Evolutionary conservation across 192 early-diverging fungal genomes (phyloP), one percentile per base, ranked within the genome.

Genomic region (Phycomyces nitens): DNA sequence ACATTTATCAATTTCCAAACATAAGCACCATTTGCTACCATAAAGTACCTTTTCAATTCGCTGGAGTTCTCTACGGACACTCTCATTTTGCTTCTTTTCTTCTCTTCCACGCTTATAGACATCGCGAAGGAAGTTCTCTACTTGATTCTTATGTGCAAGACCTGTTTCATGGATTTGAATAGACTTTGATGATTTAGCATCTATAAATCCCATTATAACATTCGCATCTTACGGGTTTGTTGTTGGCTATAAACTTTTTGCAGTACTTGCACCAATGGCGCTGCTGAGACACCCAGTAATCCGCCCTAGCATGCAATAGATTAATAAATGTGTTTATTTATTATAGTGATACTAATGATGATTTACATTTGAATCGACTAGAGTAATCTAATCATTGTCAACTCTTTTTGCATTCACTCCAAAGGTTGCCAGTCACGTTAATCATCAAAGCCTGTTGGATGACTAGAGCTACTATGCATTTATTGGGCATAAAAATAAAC

Each of bases 191-290:
- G 5, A 14, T 55, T 27, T 40, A n/a, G 11, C 10, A 34, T 52
- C 12, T 47, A 11, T 6, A 47, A 12, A 3, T 41, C 29, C 3
- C 7, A 7, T 34, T 34, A n/a, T n/a, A n/a, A 5, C 29, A 34
- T 34, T 7, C 29, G 5, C 22, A 50, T 56, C 81, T 73, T 88
- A 91, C 92, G 58, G 83, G 72, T 58, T 88, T 89, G 79, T 94
- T 94, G 71, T 94, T 89, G 15, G 82, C 79, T 51, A 94, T 81
- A 68, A 82, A 92, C 40, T 89, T 88, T 70, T 84, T 77, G 77
- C 92, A 94, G 77, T 90, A 94, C 43, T 84, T 81, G 73, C 92
- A 94, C 82, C 82, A 94, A 77, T 87, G 86, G 69, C 90, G 92
- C 73, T 84, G 84, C 69, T 88, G 85, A 5, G 88, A 87, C 34